Percentiles rank a stretch among this genome's conserved stretches.
Conservation (phyloP, 805 yeast species). For the Yarrowia osloensis region DNA sequence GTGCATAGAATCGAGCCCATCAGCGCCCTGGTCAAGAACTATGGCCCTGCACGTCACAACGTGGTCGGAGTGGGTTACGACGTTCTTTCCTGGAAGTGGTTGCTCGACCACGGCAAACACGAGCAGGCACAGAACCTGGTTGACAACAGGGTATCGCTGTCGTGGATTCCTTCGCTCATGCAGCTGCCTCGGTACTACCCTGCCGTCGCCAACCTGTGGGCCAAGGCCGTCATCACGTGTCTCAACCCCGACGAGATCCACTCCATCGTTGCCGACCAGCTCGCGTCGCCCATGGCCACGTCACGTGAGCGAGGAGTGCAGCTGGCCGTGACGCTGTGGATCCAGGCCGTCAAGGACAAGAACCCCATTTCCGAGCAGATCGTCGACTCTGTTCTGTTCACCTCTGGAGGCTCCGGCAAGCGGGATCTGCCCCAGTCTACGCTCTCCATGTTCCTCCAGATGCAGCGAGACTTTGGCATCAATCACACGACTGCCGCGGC, state of each 20-base stretch:
- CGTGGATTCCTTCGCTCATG: slow-evolving; percentile 23
- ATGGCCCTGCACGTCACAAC: slow-evolving; percentile 1
- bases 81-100: slow-evolving; percentile 18
- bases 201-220: slow-evolving; percentile 7
- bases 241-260: not conserved
- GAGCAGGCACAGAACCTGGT: slow-evolving; percentile 19
- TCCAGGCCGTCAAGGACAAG: slow-evolving; percentile 6
- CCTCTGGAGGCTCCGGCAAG: not conserved
- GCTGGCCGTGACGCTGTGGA: slow-evolving; percentile 9
- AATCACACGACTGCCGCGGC: not conserved
- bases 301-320: slow-evolving; percentile 4
- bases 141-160: not conserved
- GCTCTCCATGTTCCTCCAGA: slow-evolving; percentile 14
- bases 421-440: not conserved
- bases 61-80: slow-evolving; percentile 18
- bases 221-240: not conserved
- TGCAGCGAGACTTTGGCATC: not conserved
- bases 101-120: slow-evolving; percentile 24
- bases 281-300: not conserved
- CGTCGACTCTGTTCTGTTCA: not conserved
- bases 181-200: slow-evolving; percentile 15
- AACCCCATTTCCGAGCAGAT: not conserved
- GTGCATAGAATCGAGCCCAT: slow-evolving; percentile 28
- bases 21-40: slow-evolving; percentile 7
- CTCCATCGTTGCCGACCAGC: not conserved